These are phyloP conservation scores for Aegilops sharonensis DNA, from an alignment of 176 grass and related monocot species.

Conservation along the genomic window DNA sequence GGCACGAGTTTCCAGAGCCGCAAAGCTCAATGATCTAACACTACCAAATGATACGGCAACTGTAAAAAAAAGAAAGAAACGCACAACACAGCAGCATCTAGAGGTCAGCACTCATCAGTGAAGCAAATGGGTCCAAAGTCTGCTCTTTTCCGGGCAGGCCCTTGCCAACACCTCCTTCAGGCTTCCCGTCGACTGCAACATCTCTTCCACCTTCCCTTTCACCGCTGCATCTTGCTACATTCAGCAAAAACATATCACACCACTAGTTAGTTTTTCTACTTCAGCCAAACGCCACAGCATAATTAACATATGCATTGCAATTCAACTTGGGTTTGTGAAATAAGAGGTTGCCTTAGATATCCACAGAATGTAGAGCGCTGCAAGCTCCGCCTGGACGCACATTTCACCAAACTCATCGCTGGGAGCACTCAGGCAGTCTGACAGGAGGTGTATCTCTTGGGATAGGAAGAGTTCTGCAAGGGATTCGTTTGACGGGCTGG, in stretches of 20 bases:
- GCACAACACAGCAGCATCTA: not conserved
- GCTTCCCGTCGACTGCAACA: slow-evolving; percentile 9
- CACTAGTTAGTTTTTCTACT: not conserved
- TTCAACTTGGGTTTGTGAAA: not conserved
- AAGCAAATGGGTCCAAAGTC: slow-evolving; percentile 31
- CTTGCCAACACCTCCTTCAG: slow-evolving; percentile 27
- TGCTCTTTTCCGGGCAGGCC: slow-evolving; percentile 34
- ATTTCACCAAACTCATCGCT: slow-evolving; percentile 28
- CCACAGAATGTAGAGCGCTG: slow-evolving; percentile 37
- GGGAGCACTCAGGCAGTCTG: slow-evolving; percentile 36
- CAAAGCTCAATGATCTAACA: not conserved
- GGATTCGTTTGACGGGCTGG: not conserved
- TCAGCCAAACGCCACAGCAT: not conserved
- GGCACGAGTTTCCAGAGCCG: not conserved
- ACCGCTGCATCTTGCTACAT: slow-evolving; percentile 37
- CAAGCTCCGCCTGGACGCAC: slow-evolving; percentile 8
- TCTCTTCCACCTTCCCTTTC: slow-evolving; percentile 30
- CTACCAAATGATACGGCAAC: not conserved
- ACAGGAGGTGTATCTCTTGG: slow-evolving; percentile 57
- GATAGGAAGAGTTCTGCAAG: slow-evolving; percentile 48
- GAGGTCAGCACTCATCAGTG: not conserved
- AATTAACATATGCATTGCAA: not conserved
- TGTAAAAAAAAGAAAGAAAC: not conserved
- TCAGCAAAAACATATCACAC: not conserved
- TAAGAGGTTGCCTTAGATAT: slow-evolving; percentile 26